Conservation (phyloP, 2,329 filamentous ascomycete genomes). For the Immersiporthe knoxdaviesiana region DNA sequence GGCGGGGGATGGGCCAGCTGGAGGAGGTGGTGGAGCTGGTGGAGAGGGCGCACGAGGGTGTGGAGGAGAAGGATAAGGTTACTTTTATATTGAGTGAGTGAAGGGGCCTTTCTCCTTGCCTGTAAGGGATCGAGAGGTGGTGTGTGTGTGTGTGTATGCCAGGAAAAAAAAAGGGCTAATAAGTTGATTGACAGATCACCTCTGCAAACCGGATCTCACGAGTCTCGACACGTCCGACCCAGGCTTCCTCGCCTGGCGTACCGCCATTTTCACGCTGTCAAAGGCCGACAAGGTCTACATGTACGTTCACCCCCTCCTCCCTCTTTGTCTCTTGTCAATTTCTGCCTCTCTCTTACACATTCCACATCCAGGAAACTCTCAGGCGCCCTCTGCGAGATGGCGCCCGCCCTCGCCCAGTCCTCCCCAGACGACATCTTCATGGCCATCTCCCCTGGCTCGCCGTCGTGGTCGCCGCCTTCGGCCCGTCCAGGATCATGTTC, state of each 20-base stretch:
- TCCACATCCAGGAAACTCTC: conserved; percentile 23
- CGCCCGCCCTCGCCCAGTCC: conserved; percentile 53
- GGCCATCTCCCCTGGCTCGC: conserved; percentile 70
- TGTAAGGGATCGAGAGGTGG: not conserved
- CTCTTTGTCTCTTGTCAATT: not conserved
- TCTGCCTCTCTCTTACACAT: not conserved
- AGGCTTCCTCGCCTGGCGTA: conserved; percentile 70
- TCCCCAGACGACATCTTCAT: conserved; percentile 62
- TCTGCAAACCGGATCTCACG: conserved; percentile 83
- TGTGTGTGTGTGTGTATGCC: not conserved
- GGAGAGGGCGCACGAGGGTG: conserved; percentile 64
- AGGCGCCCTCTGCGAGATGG: conserved; percentile 81
- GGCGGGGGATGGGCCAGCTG: conserved; percentile 74
- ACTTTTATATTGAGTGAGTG: conserved; percentile 72
- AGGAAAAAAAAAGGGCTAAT: not conserved
- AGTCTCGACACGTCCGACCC: conserved; percentile 62
- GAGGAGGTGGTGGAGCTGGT: conserved; percentile 74
- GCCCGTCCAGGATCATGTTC: conserved; percentile 77
- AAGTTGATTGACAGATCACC: conserved; percentile 66
- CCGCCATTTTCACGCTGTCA: conserved; percentile 68
- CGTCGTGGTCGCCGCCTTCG: conserved; percentile 73
- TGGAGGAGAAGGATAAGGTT: conserved; percentile 62
- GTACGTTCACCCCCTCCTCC: conserved; percentile 68
- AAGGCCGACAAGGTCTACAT: conserved; percentile 72
- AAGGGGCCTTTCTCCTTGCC: not conserved